A percentile compares a stretch with the other conserved stretches of the same genome.
Evolutionary conservation across 768 basidiomycete species (phyloP).

Genomic region (Russula sp.): DNA sequence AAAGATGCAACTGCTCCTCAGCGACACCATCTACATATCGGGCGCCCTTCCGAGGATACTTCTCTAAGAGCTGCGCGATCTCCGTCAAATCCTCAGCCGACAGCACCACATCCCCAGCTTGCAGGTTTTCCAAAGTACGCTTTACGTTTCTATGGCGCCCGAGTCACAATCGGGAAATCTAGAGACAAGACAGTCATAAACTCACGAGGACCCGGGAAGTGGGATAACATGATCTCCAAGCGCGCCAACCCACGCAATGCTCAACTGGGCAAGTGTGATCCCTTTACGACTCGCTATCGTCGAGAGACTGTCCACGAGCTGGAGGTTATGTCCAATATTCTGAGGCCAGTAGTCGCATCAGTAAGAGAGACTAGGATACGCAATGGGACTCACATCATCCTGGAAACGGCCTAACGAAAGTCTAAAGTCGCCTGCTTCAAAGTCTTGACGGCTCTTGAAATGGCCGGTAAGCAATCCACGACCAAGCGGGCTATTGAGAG

Average conservation of each 20-base stretch:
- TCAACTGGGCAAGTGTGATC: conserved; percentile 34
- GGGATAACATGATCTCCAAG: conserved; percentile 31
- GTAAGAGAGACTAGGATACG: conserved; percentile 1
- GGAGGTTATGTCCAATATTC: conserved; percentile 36
- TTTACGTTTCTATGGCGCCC: conserved; percentile 25
- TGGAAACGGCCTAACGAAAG: conserved; percentile 31
- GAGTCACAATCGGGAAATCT: neutral
- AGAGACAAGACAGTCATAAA: neutral
- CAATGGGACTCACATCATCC: conserved; percentile 26
- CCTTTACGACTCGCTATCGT: conserved; percentile 36
- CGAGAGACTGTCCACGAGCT: conserved; percentile 35
- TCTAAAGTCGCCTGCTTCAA: conserved; percentile 32
- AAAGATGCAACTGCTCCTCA: conserved; percentile 26
- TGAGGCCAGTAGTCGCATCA: conserved; percentile 14
- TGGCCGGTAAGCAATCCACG: conserved; percentile 46
- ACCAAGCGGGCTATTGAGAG: conserved; percentile 41
- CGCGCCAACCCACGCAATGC: conserved; percentile 34
- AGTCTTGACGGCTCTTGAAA: conserved; percentile 33
- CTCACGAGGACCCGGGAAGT: conserved; percentile 37
- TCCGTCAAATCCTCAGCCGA: conserved; percentile 30
- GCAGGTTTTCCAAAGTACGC: too few relatives aligned
- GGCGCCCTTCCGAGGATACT: conserved; percentile 32
- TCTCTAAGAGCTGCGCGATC: conserved; percentile 34
- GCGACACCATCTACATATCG: conserved; percentile 30
- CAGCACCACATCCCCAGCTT: conserved; percentile 32